Evolutionary conservation across 1,284 basidiomycete genomes (phyloP).

Genomic region (Cutaneotrichosporon daszewskae): DNA sequence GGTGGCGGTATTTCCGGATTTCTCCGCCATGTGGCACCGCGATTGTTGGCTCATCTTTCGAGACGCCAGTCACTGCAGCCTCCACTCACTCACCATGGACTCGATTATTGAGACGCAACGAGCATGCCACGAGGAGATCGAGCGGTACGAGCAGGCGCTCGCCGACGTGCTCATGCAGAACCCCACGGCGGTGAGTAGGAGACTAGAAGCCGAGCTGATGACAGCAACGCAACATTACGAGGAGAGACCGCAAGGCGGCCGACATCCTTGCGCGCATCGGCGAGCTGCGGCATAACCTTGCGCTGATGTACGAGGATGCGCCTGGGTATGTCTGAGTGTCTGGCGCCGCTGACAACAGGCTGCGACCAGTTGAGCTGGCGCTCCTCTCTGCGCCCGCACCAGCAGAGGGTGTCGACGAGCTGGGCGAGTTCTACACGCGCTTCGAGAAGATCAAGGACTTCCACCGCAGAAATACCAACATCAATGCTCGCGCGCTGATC

Average conservation of each 20-base stretch:
- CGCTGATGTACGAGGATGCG: constrained; percentile 67
- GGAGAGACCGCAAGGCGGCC: constrained; percentile 79
- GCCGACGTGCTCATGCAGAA: constrained; percentile 51
- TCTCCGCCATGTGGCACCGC: constrained; percentile 11
- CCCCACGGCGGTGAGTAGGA: constrained; percentile 40
- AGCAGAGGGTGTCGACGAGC: constrained; percentile 60
- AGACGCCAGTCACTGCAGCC: background rate
- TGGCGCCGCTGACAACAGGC: constrained; percentile 36
- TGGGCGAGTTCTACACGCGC: constrained; percentile 89
- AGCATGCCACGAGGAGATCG: constrained; percentile 90
- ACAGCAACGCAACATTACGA: constrained; percentile 54
- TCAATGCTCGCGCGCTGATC: constrained; percentile 70
- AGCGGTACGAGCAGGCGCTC: constrained; percentile 66
- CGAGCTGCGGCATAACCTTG: constrained; percentile 61
- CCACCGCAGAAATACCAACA: constrained; percentile 89
- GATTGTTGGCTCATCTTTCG: too few relatives aligned
- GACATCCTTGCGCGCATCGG: constrained; percentile 77
- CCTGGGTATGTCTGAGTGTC: constrained; percentile 46
- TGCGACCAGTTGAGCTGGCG: constrained; percentile 48
- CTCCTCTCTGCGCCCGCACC: constrained; percentile 49
- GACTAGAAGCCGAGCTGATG: background rate
- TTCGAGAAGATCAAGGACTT: constrained; percentile 92
- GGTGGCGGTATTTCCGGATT: constrained; percentile 15
- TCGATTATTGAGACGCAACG: constrained; percentile 87
- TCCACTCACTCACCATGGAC: constrained; percentile 58